Percentiles rank a stretch among this genome's conserved stretches.
Conservation (phyloP, 1,139 yeast species). For the Suhomyces bolitotheri region DNA sequence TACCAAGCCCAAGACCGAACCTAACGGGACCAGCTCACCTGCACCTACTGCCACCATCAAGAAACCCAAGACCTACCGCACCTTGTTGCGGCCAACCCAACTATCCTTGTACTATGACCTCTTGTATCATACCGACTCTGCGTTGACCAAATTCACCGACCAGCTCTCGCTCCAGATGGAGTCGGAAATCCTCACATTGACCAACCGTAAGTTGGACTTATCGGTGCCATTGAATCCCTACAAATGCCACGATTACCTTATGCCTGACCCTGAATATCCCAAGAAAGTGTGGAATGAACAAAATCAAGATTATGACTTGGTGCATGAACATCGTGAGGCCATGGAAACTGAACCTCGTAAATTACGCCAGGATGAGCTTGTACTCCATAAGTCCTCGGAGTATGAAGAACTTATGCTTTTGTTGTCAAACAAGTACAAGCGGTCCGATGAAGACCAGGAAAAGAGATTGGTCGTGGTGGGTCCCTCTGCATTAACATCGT, state of each 20-base stretch:
- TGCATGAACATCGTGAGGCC: constrained; percentile 48
- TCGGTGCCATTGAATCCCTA: constrained; percentile 73
- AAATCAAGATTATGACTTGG: constrained; percentile 33
- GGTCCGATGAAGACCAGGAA: constrained; percentile 39
- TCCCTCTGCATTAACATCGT: constrained; percentile 27
- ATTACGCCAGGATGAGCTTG: constrained; percentile 47
- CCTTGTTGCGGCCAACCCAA: constrained; percentile 78
- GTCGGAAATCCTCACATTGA: constrained; percentile 74
- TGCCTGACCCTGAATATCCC: constrained; percentile 51
- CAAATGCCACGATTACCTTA: constrained; percentile 43
- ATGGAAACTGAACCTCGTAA: constrained; percentile 45
- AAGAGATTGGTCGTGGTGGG: constrained; percentile 46
- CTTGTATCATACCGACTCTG: constrained; percentile 76
- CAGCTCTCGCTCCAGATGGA: constrained; percentile 76
- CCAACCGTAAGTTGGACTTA: constrained; percentile 74
- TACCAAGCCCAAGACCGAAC: constrained; percentile 6
- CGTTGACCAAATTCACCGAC: constrained; percentile 76
- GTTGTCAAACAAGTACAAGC: constrained; percentile 43
- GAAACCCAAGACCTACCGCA: constrained; percentile 70
- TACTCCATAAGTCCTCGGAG: constrained; percentile 73
- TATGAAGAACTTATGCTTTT: constrained; percentile 85
- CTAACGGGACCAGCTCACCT: constrained; percentile 7
- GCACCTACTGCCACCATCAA: constrained; percentile 14
- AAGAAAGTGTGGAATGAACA: constrained; percentile 41
- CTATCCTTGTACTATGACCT: constrained; percentile 82